Evolutionary conservation across 2,329 filamentous ascomycete genomes (phyloP).

Genomic region (Fusarium oligoseptatum): DNA sequence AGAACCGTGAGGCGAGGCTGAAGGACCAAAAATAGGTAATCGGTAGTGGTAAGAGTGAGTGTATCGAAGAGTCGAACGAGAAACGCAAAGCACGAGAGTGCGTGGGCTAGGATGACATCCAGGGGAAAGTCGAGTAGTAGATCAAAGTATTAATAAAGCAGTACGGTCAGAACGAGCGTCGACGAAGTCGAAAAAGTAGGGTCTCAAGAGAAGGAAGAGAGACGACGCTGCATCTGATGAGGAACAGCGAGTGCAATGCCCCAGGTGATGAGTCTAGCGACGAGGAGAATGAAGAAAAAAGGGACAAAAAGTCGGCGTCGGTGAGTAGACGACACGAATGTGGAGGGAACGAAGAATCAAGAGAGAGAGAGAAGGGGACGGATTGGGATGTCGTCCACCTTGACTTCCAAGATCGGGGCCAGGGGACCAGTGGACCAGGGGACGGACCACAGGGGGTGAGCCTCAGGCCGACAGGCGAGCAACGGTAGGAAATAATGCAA

Average conservation of each 20-base stretch:
- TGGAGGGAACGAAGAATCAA: slow-evolving; percentile 41
- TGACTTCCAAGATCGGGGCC: slow-evolving; percentile 39
- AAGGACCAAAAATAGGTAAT: slow-evolving; percentile 38
- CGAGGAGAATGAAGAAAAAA: slow-evolving; percentile 38
- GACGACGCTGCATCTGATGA: slow-evolving; percentile 48
- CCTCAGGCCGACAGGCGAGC: slow-evolving; percentile 47
- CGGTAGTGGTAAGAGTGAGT: slow-evolving; percentile 41
- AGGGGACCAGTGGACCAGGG: slow-evolving; percentile 12
- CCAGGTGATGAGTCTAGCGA: slow-evolving; percentile 34
- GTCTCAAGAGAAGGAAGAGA: slow-evolving; percentile 47
- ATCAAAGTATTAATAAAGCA: slow-evolving; percentile 51
- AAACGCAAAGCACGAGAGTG: slow-evolving; percentile 45
- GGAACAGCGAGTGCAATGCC: slow-evolving; percentile 43
- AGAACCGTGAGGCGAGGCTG: slow-evolving; percentile 30
- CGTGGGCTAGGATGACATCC: slow-evolving; percentile 35
- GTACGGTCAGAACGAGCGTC: slow-evolving; percentile 51
- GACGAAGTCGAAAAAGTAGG: slow-evolving; percentile 46
- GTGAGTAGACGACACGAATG: slow-evolving; percentile 41
- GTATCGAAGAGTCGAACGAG: slow-evolving; percentile 46
- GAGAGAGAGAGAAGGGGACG: slow-evolving; percentile 41
- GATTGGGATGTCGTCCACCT: slow-evolving; percentile 39
- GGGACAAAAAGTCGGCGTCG: slow-evolving; percentile 37
- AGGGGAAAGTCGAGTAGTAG: slow-evolving; percentile 40
- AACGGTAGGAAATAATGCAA: slow-evolving; percentile 45
- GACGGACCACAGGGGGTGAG: slow-evolving; percentile 38